Evolutionary conservation across 73 alveolate species (phyloP).

Genomic region (Chromera velia): DNA sequence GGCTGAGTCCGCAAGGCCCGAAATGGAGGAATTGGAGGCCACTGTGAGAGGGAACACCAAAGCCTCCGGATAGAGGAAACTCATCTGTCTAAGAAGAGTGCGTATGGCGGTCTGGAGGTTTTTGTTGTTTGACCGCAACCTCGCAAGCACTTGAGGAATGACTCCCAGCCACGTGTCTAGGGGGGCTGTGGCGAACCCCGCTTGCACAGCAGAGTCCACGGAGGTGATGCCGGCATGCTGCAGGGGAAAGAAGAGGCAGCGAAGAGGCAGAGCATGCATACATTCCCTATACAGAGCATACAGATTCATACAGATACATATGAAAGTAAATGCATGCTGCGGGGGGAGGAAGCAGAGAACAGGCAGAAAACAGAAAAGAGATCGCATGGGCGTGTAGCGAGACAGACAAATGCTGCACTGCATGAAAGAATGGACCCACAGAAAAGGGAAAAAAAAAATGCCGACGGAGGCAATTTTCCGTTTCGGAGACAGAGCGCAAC

Average conservation of each 20-base stretch:
- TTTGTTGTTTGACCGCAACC: slow-evolving; percentile 77
- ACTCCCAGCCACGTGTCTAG: slow-evolving; percentile 88
- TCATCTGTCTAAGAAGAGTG: slow-evolving; percentile 70
- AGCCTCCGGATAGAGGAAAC: slow-evolving; percentile 80
- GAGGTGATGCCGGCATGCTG: slow-evolving; percentile 78
- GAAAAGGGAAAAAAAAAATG: no score
- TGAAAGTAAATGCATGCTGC: neutral
- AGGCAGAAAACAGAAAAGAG: no score
- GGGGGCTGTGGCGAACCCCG: slow-evolving; percentile 70
- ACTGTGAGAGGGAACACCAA: slow-evolving; percentile 85
- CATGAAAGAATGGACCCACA: no score
- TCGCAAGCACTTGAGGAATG: slow-evolving; percentile 88
- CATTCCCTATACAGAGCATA: neutral
- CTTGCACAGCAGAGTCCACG: slow-evolving; percentile 65
- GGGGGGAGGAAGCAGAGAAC: no score
- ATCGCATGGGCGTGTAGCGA: no score
- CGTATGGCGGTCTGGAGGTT: slow-evolving; percentile 61
- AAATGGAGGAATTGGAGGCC: slow-evolving; percentile 49
- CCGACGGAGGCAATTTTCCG: no score
- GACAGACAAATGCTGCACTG: no score
- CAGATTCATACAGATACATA: neutral
- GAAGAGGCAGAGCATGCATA: neutral
- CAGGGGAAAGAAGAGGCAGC: slow-evolving; percentile 68
- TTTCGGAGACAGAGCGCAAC: no score
- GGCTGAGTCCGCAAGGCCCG: slow-evolving; percentile 44